Conservation (phyloP, 257 asterid genomes). For the Jaltomata sinuosa region DNA sequence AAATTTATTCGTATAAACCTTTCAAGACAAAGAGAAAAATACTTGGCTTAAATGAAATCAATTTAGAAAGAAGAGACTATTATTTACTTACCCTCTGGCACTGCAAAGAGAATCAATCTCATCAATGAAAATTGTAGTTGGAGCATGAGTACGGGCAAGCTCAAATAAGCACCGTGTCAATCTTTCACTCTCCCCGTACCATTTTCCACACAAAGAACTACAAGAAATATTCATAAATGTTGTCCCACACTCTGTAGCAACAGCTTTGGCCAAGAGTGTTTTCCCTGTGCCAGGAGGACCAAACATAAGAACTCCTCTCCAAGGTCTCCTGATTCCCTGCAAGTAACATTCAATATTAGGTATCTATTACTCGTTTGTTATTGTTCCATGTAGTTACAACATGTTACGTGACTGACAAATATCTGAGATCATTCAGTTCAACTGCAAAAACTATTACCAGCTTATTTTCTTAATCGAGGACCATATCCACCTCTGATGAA, state of each 20-base stretch:
- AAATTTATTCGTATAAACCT: no score
- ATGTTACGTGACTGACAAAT: background rate
- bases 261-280: conserved; percentile 96
- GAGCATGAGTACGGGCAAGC: conserved; percentile 92
- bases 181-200: conserved; percentile 95
- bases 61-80: no score
- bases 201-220: conserved; percentile 76
- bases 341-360: background rate
- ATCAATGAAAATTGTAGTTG: conserved; percentile 91
- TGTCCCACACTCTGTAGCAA: conserved; percentile 95
- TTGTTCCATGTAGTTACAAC: no score
- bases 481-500: background rate
- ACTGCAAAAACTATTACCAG: background rate
- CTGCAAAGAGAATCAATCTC: conserved; percentile 43
- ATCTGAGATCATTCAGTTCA: background rate
- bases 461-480: background rate
- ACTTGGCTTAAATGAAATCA: background rate
- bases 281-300: conserved; percentile 99
- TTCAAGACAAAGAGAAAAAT: background rate
- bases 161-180: conserved; percentile 90
- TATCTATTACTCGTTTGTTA: no score
- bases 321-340: conserved; percentile 94
- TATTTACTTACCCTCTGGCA: background rate
- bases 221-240: conserved; percentile 94
- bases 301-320: conserved; percentile 98